Evolutionary conservation across 23 red algal species (phyloP).

Genomic region (Gracilaria gracilis): DNA sequence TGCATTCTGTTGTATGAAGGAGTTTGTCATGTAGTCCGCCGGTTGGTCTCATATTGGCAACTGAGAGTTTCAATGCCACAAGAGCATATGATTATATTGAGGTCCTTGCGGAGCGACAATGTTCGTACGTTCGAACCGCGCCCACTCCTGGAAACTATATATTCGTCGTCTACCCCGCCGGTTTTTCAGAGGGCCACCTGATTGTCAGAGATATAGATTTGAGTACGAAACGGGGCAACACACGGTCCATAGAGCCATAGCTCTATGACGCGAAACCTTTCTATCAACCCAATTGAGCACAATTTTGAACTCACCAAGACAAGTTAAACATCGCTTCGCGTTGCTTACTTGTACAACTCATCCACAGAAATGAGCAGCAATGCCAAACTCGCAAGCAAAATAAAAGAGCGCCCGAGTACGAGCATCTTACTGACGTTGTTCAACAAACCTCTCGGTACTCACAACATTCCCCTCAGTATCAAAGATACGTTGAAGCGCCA

Average conservation of each 20-base stretch:
- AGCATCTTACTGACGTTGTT: conserved; percentile 35
- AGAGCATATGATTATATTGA: too few species aligned
- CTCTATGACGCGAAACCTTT: not conserved
- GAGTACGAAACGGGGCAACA: not conserved
- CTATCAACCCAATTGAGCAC: not conserved
- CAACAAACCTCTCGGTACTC: conserved; percentile 23
- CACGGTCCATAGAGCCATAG: not conserved
- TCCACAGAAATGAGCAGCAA: not conserved
- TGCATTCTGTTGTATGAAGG: too few species aligned
- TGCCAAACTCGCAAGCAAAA: not conserved
- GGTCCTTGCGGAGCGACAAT: too few species aligned
- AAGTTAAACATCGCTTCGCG: not conserved
- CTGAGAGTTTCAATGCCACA: too few species aligned
- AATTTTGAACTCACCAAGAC: not conserved
- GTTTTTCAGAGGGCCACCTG: too few species aligned
- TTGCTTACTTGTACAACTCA: not conserved
- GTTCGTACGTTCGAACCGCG: too few species aligned
- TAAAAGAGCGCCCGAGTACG: too few species aligned
- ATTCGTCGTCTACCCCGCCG: too few species aligned
- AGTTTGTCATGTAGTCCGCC: too few species aligned
- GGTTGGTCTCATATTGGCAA: too few species aligned
- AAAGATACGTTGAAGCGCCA: conserved; percentile 57
- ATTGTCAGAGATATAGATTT: too few species aligned
- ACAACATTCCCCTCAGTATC: conserved; percentile 47
- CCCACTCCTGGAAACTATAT: too few species aligned